Evolutionary conservation across 345 rosid genomes (phyloP).

Genomic region (Gossypium sturtianum): DNA sequence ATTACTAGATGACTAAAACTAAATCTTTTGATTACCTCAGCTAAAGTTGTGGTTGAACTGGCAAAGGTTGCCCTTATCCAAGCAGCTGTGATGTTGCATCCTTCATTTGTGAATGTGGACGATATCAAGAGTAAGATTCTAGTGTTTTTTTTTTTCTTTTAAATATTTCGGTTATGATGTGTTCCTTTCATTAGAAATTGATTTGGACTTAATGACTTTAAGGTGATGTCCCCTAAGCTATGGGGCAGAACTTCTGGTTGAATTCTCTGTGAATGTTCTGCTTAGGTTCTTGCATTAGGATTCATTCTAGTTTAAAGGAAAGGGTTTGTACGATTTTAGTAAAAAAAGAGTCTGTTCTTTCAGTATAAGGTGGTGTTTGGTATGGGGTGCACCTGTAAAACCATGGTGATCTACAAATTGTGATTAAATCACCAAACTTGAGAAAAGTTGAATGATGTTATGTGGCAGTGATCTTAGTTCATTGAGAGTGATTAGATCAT

Average conservation of each 20-base stretch:
- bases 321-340: too few relatives aligned
- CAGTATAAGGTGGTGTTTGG: too few relatives aligned
- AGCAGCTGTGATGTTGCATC: constrained; percentile 71
- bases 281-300: not conserved
- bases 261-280: not conserved
- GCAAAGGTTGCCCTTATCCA: constrained; percentile 48
- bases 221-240: not conserved
- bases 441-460: too few relatives aligned
- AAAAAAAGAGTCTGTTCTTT: too few relatives aligned
- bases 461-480: too few relatives aligned
- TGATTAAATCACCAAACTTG: too few relatives aligned
- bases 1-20: not conserved
- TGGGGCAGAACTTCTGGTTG: not conserved
- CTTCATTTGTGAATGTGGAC: constrained; percentile 57
- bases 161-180: too few relatives aligned
- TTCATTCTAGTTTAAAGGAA: not conserved
- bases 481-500: too few relatives aligned
- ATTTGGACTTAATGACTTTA: too few relatives aligned
- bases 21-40: constrained; percentile 30
- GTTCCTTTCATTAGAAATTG: too few relatives aligned
- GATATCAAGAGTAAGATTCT: constrained; percentile 58
- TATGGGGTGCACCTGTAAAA: too few relatives aligned
- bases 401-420: too few relatives aligned
- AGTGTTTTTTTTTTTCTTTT: not conserved
- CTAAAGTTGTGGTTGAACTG: constrained; percentile 69